A percentile compares a stretch with the other conserved stretches of the same genome.
These are phyloP conservation scores for Ophiostoma populinum DNA, from an alignment of 2,329 filamentous ascomycete genomes.

Conservation along the genomic window DNA sequence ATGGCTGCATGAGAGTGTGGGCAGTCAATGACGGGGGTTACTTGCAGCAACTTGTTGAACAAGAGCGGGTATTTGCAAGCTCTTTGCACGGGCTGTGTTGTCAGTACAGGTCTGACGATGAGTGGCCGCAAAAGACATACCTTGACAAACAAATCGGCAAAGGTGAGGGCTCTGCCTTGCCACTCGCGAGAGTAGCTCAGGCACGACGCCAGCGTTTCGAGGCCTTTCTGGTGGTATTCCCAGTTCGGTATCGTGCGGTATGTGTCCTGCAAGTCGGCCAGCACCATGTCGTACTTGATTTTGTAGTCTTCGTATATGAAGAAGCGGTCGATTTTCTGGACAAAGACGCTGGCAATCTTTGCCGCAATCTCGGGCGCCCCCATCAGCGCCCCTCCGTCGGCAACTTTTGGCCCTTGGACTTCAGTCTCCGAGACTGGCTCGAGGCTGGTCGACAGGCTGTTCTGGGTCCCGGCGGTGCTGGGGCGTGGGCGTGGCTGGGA, in stretches of 20 bases:
- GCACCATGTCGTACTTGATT: slow-evolving; percentile 74
- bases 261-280: slow-evolving; percentile 54
- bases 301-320: slow-evolving; percentile 85
- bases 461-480: slow-evolving; percentile 10
- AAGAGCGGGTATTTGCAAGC: slow-evolving; percentile 82
- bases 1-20: slow-evolving; percentile 69
- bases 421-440: slow-evolving; percentile 27
- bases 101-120: not conserved
- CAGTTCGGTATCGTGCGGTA: slow-evolving; percentile 55
- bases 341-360: slow-evolving; percentile 43
- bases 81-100: slow-evolving; percentile 67
- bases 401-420: slow-evolving; percentile 25
- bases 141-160: slow-evolving; percentile 83
- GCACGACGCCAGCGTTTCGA: slow-evolving; percentile 66
- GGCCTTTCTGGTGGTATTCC: slow-evolving; percentile 66
- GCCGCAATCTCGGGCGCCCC: slow-evolving; percentile 42
- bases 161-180: slow-evolving; percentile 52
- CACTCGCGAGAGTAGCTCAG: slow-evolving; percentile 52
- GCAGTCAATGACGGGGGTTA: slow-evolving; percentile 72
- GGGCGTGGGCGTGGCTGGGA: slow-evolving; percentile 22
- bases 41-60: slow-evolving; percentile 66
- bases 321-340: slow-evolving; percentile 59
- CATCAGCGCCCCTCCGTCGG: slow-evolving; percentile 30
- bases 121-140: slow-evolving; percentile 22
- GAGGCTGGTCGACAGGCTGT: slow-evolving; percentile 29